A percentile compares a stretch with the other conserved stretches of the same genome.
Evolutionary conservation across 2,329 filamentous ascomycete species (phyloP).

Genomic region (Pseudogymnoascus sp.): DNA sequence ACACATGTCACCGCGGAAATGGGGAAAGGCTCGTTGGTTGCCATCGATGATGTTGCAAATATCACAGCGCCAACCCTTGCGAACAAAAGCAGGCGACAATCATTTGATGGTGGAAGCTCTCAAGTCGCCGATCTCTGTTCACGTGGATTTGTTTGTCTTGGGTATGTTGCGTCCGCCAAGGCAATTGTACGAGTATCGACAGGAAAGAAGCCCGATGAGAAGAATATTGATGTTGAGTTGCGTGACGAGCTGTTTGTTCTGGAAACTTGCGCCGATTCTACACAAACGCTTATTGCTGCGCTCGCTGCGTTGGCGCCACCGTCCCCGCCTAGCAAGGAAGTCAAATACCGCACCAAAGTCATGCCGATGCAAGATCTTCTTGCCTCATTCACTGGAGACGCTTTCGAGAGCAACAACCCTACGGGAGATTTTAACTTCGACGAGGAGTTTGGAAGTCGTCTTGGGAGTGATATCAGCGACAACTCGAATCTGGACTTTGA

Average conservation of each 20-base stretch:
- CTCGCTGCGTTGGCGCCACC: slow-evolving; percentile 77
- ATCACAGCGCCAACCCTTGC: slow-evolving; percentile 19
- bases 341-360: slow-evolving; percentile 80
- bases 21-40: slow-evolving; percentile 71
- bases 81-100: slow-evolving; percentile 19
- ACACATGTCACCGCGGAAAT: slow-evolving; percentile 60
- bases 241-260: slow-evolving; percentile 80
- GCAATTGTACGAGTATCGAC: slow-evolving; percentile 44
- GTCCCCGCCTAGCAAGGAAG: slow-evolving; percentile 69
- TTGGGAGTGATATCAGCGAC: slow-evolving; percentile 37
- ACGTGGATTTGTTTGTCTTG: slow-evolving; percentile 76
- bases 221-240: slow-evolving; percentile 70
- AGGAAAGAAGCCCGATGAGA: slow-evolving; percentile 49
- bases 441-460: slow-evolving; percentile 51
- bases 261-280: slow-evolving; percentile 95
- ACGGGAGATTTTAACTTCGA: slow-evolving; percentile 57
- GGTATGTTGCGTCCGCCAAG: slow-evolving; percentile 76
- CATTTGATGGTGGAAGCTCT: slow-evolving; percentile 29
- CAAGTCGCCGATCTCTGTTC: slow-evolving; percentile 51
- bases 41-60: slow-evolving; percentile 66
- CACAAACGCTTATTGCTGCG: slow-evolving; percentile 77
- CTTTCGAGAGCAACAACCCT: slow-evolving; percentile 57
- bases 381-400: slow-evolving; percentile 81
- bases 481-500: slow-evolving; percentile 35
- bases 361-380: slow-evolving; percentile 83